phyloP scores from a whole-genome alignment of 768 basidiomycete species.

The Porpolomopsis calyptriformis region DNA sequence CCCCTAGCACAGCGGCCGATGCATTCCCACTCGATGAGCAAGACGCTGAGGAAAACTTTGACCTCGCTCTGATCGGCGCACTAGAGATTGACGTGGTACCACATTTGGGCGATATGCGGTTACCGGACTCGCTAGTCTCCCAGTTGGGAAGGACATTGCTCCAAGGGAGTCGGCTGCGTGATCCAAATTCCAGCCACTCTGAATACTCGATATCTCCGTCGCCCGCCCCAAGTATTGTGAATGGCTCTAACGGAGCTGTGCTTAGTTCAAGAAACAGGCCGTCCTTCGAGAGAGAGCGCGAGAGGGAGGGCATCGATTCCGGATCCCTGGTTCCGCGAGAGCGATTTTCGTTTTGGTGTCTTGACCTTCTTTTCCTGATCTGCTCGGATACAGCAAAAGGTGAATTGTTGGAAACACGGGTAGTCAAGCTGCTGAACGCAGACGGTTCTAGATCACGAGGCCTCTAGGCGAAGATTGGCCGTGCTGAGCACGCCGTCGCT shows the following conservation, averaged over 20 bases:
- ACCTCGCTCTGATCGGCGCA: slow-evolving; percentile 65
- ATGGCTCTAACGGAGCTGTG: too few species aligned
- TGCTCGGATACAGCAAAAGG: slow-evolving; percentile 61
- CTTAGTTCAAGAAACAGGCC: too few species aligned
- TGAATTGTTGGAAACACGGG: slow-evolving; percentile 17
- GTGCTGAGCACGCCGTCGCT: slow-evolving; percentile 62
- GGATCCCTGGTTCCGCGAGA: slow-evolving; percentile 58
- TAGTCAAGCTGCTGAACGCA: neutral
- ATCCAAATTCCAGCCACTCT: slow-evolving; percentile 20
- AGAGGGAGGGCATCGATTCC: slow-evolving; percentile 50
- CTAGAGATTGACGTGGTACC: slow-evolving; percentile 77
- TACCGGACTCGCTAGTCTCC: slow-evolving; percentile 61
- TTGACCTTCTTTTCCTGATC: slow-evolving; percentile 74
- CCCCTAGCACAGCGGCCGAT: slow-evolving; percentile 44
- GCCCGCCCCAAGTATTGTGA: neutral
- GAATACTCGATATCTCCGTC: neutral
- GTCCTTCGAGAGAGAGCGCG: too few species aligned
- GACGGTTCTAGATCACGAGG: slow-evolving; percentile 43
- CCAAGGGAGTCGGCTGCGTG: slow-evolving; percentile 60
- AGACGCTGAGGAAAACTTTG: slow-evolving; percentile 76
- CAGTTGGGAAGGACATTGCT: slow-evolving; percentile 64
- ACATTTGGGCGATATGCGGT: slow-evolving; percentile 51
- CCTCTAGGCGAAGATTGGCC: slow-evolving; percentile 56
- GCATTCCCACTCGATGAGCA: slow-evolving; percentile 52
- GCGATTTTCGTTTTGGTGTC: slow-evolving; percentile 87